Conservation (phyloP, 2,329 filamentous ascomycete genomes). For the Penicillium hordei region DNA sequence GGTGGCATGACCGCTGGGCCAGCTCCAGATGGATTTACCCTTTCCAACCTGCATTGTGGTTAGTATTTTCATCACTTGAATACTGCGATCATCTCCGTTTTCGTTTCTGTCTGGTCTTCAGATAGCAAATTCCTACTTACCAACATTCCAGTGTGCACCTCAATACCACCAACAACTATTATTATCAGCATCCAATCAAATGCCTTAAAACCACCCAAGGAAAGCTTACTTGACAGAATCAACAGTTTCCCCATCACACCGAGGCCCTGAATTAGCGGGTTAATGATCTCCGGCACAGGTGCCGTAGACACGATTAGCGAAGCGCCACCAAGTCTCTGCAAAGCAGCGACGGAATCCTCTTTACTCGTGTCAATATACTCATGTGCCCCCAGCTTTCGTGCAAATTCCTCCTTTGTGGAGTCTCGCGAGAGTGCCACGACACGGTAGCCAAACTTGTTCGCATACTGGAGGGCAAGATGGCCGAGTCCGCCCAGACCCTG, state of each 20-base stretch:
- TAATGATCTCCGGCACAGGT: conserved; percentile 37
- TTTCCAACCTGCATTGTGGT: neutral
- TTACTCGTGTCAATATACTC: conserved; percentile 39
- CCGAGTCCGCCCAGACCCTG: conserved; percentile 56
- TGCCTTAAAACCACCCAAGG: no score
- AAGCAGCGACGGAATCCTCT: conserved; percentile 3
- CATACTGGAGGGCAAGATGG: conserved; percentile 56
- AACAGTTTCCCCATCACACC: conserved; percentile 16
- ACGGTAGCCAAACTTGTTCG: conserved; percentile 53
- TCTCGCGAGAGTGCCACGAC: conserved; percentile 32
- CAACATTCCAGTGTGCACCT: neutral
- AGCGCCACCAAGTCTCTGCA: neutral
- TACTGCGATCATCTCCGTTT: neutral
- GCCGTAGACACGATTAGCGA: conserved; percentile 30
- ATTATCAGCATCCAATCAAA: neutral
- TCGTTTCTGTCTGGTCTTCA: neutral
- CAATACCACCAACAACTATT: neutral
- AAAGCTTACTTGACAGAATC: neutral
- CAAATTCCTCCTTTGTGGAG: conserved; percentile 39
- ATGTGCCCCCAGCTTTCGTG: neutral
- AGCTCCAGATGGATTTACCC: conserved; percentile 24
- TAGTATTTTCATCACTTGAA: neutral
- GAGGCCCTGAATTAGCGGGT: conserved; percentile 27
- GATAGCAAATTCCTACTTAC: neutral
- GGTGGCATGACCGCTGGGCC: conserved; percentile 54